These are phyloP conservation scores for Nepenthes mirabilis DNA, from an alignment of 148 eudicot species.

Conservation along the genomic window DNA sequence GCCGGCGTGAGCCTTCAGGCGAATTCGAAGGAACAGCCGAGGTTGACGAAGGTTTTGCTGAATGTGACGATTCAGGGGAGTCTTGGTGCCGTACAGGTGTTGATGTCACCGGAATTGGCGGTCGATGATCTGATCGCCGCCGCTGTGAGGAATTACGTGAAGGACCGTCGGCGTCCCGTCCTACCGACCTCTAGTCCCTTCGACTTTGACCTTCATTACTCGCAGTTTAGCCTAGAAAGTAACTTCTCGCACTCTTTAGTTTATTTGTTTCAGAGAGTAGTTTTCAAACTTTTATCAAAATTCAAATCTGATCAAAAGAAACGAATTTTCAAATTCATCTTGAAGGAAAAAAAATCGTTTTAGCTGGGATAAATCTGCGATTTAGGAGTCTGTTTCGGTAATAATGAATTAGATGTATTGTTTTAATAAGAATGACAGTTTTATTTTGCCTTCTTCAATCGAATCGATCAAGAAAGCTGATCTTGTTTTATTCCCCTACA, in stretches of 20 bases:
- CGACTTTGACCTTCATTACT: conserved; percentile 48
- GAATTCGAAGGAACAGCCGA: conserved; percentile 9
- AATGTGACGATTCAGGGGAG: conserved; percentile 53
- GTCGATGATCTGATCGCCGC: conserved; percentile 43
- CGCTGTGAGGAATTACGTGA: conserved; percentile 30
- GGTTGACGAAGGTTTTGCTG: conserved; percentile 41
- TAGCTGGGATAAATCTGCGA: background rate
- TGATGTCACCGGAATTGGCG: conserved; percentile 38
- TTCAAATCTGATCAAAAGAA: too few species aligned
- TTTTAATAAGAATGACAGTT: too few species aligned
- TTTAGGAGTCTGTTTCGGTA: background rate
- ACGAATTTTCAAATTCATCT: too few species aligned
- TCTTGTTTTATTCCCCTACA: too few species aligned
- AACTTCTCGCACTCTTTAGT: conserved; percentile 10
- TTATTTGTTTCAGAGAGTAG: too few species aligned
- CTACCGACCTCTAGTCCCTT: conserved; percentile 13
- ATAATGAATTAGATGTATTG: too few species aligned
- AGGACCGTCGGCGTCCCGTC: conserved; percentile 40
- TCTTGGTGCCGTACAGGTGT: conserved; percentile 38
- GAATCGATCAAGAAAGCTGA: too few species aligned
- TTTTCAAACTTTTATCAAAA: too few species aligned
- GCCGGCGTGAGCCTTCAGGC: background rate
- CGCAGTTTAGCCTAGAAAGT: conserved; percentile 66
- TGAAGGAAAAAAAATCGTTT: background rate
- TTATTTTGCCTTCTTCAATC: too few species aligned